These are phyloP conservation scores for Globisporangium perplexum DNA, from an alignment of 352 stramenopile genomes.

Conservation along the genomic window DNA sequence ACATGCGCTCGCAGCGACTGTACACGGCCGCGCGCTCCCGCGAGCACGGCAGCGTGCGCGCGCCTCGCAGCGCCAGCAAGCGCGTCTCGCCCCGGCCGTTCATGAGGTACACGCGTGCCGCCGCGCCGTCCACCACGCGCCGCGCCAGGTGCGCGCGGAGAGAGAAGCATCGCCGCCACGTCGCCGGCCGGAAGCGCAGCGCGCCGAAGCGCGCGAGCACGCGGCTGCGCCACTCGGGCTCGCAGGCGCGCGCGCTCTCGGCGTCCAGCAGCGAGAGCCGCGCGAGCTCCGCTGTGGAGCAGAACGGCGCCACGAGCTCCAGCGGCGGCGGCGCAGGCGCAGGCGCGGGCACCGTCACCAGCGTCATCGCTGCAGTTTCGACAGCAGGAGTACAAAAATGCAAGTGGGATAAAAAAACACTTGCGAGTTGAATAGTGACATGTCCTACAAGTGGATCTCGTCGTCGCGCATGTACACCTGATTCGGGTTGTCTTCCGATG, in stretches of 20 bases:
- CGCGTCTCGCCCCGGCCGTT: conserved; percentile 70
- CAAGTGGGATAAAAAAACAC: no score
- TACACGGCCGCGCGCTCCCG: conserved; percentile 71
- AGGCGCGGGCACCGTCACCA: no score
- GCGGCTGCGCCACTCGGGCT: conserved; percentile 60
- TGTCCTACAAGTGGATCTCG: conserved; percentile 4
- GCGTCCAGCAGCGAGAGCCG: conserved; percentile 37
- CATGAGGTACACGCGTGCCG: conserved; percentile 78
- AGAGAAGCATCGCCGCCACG: conserved; percentile 64
- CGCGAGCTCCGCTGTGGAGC: conserved; percentile 34
- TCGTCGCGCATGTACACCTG: neutral
- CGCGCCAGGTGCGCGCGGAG: conserved; percentile 56
- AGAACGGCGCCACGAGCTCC: conserved; percentile 49
- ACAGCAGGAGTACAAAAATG: no score
- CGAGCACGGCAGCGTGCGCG: conserved; percentile 72
- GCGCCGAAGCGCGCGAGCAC: conserved; percentile 43
- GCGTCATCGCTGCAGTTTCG: no score
- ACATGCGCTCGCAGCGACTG: conserved; percentile 83
- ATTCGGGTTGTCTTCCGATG: neutral
- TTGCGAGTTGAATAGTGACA: no score
- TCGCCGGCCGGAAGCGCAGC: conserved; percentile 38
- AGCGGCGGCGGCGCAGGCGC: conserved; percentile 4
- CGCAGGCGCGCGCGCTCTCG: conserved; percentile 35
- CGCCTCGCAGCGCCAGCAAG: conserved; percentile 47
- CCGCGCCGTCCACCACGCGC: conserved; percentile 51